Evolutionary conservation across 1,139 yeast species (phyloP), one percentile per base, ranked within the genome.

Genomic region (Ogataea hybrid): DNA sequence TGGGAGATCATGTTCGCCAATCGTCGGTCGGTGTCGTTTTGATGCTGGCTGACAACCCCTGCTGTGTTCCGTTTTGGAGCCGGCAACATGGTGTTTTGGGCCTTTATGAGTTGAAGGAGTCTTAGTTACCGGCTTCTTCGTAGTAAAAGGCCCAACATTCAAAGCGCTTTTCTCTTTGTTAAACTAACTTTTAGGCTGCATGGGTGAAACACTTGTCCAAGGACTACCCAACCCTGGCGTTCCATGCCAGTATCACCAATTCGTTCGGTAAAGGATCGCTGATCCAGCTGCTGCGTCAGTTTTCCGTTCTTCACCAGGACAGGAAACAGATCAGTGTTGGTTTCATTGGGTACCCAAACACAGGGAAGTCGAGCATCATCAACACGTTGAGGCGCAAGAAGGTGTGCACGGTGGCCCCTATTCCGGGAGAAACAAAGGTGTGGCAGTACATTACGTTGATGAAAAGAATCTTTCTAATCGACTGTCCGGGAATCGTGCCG

Each of bases 401-500:
- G 70, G 98, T 92, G 34, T 94, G 98, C 69, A 83, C 78, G 36
- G 97, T 92, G 38, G 98, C 98, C 2, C 98, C 98, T 37, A 89
- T 92, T 57, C 98, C 98, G 23, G 98, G 98, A 62, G 98, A 92
- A 63, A 92, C 98, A 35, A 92, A 92, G 67, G 97, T 92, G 33
- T 92, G 98, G 98, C 98, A 92, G 71, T 92, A 92, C 69, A 89
- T 92, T 58, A 90, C 98, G 2, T 73, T 92, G 59, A 92, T 92
- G 97, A 89, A 90, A 73, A 78, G 90, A 55, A 92, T 92, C 42
- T 92, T 89, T 67, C 72, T 92, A 57, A 92, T 92, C 59, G 98
- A 92, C 68, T 92, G 98, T 71, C 98, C 98, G 3, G 98, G 98
- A 67, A 90, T 92, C 61, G 98, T 94, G 6, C 98, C 98, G 7